These are phyloP conservation scores for Phaeolepiota aurea DNA, from an alignment of 768 basidiomycete genomes.

Conservation along the genomic window DNA sequence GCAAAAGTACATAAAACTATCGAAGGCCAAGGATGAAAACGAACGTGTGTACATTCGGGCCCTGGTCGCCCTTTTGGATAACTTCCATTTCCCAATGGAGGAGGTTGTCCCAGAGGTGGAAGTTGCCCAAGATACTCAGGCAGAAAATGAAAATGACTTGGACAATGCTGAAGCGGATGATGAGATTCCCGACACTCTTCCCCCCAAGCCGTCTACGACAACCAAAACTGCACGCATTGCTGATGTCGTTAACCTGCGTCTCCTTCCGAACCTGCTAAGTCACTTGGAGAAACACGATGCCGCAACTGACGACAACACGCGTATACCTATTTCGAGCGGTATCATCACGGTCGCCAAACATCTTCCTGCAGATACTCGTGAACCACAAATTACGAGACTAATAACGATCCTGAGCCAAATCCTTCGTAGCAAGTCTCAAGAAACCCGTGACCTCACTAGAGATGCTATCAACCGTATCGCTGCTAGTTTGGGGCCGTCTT, in stretches of 20 bases:
- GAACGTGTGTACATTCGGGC: slow-evolving; percentile 82
- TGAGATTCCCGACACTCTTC: slow-evolving; percentile 7
- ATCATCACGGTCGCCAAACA: slow-evolving; percentile 78
- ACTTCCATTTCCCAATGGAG: slow-evolving; percentile 88
- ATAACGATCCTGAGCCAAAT: slow-evolving; percentile 84
- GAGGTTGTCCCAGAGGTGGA: slow-evolving; percentile 29
- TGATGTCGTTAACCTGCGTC: slow-evolving; percentile 65
- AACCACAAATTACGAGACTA: slow-evolving; percentile 65
- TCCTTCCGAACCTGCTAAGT: slow-evolving; percentile 72
- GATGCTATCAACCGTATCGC: slow-evolving; percentile 80
- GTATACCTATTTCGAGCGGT: slow-evolving; percentile 84
- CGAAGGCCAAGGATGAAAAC: slow-evolving; percentile 56
- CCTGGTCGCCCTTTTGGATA: slow-evolving; percentile 77
- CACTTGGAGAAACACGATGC: slow-evolving; percentile 78
- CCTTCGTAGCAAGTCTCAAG: slow-evolving; percentile 88
- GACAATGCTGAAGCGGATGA: slow-evolving; percentile 17
- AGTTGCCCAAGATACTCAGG: slow-evolving; percentile 20
- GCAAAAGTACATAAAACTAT: slow-evolving; percentile 70
- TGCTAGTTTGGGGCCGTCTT: slow-evolving; percentile 60
- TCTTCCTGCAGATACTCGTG: slow-evolving; percentile 56
- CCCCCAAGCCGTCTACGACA: slow-evolving; percentile 5
- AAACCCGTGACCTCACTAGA: slow-evolving; percentile 80
- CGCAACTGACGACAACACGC: slow-evolving; percentile 73
- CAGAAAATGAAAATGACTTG: slow-evolving; percentile 20
- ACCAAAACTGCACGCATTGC: slow-evolving; percentile 38